A percentile compares a stretch with the other conserved stretches of the same genome.
phyloP scores from a whole-genome alignment of 306 rosid species.

The Albizia julibrissin region DNA sequence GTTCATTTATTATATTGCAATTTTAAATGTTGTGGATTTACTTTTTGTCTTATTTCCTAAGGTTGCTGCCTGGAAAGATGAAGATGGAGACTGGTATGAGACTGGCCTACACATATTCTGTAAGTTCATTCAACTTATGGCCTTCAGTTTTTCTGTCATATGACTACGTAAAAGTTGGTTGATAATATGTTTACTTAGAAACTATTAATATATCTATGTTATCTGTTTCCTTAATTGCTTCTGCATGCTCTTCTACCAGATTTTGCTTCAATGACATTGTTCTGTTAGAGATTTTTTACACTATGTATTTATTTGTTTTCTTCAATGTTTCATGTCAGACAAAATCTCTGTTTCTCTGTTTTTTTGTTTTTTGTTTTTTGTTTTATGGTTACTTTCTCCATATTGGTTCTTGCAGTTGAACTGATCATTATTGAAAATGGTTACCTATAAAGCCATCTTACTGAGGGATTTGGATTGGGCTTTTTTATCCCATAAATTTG shows the following conservation, averaged over 20 bases:
- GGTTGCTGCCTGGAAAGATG: constrained; percentile 99
- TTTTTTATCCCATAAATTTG: not conserved
- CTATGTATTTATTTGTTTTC: not conserved
- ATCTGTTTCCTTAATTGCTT: not conserved
- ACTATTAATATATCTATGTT: not conserved
- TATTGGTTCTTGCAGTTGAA: not conserved
- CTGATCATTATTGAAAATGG: not conserved
- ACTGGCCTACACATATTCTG: constrained; percentile 98
- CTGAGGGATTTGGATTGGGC: not conserved
- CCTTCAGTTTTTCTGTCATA: constrained; percentile 21
- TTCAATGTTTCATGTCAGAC: not conserved
- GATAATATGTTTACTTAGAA: not conserved
- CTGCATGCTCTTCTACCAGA: not conserved
- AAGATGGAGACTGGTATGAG: constrained; percentile 97
- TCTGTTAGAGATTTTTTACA: too few relatives aligned
- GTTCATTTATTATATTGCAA: constrained; percentile 20
- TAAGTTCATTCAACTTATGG: constrained; percentile 45
- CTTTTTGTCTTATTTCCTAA: constrained; percentile 36
- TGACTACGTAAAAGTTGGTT: not conserved
- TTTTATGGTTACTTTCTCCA: not conserved
- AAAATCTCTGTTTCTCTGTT: not conserved
- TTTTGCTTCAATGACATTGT: too few relatives aligned
- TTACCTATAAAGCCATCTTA: not conserved
- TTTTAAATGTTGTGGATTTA: constrained; percentile 22
- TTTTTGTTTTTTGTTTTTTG: not conserved